These are phyloP conservation scores for Drechslerella dactyloides DNA, from an alignment of 2,329 filamentous ascomycete genomes.

Conservation along the genomic window DNA sequence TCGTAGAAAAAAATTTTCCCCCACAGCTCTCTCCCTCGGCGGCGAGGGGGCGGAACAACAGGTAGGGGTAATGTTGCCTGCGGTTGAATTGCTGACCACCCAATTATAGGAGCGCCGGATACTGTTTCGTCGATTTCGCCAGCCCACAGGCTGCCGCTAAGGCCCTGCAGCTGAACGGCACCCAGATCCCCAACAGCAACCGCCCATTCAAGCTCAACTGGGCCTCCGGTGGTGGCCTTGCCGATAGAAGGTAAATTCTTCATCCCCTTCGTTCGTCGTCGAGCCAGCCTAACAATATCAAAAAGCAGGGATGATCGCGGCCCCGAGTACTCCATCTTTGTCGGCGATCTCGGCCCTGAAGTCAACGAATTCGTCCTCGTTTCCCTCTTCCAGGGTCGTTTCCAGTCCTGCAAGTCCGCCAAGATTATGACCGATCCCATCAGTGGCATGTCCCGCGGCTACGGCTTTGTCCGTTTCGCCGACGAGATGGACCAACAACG, in stretches of 20 bases:
- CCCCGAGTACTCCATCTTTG: slow-evolving; percentile 96
- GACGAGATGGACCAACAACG: slow-evolving; percentile 96
- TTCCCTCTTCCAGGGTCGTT: slow-evolving; percentile 94
- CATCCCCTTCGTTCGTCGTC: not conserved
- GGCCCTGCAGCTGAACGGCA: slow-evolving; percentile 87
- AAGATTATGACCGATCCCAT: slow-evolving; percentile 99
- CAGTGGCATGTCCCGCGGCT: slow-evolving; percentile 94
- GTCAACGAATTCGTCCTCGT: slow-evolving; percentile 98
- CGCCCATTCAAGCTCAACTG: slow-evolving; percentile 99
- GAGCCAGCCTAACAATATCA: not conserved
- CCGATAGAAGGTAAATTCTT: slow-evolving; percentile 77
- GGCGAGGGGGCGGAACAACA: not conserved
- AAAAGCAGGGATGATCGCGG: slow-evolving; percentile 82
- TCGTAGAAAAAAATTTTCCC: no score
- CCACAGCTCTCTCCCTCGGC: no score
- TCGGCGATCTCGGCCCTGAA: slow-evolving; percentile 95
- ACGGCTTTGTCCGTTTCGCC: slow-evolving; percentile 96
- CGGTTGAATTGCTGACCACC: slow-evolving; percentile 54
- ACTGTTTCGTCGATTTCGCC: slow-evolving; percentile 96
- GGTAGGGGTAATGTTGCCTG: not conserved
- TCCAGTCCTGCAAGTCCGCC: slow-evolving; percentile 96
- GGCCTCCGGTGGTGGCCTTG: slow-evolving; percentile 93
- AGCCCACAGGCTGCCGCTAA: slow-evolving; percentile 84
- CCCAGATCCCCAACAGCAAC: slow-evolving; percentile 87
- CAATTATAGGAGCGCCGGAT: slow-evolving; percentile 80